A percentile compares a stretch with the other conserved stretches of the same genome.
Evolutionary conservation across 805 yeast species (phyloP).

Genomic region (Wickerhamiella azyma): DNA sequence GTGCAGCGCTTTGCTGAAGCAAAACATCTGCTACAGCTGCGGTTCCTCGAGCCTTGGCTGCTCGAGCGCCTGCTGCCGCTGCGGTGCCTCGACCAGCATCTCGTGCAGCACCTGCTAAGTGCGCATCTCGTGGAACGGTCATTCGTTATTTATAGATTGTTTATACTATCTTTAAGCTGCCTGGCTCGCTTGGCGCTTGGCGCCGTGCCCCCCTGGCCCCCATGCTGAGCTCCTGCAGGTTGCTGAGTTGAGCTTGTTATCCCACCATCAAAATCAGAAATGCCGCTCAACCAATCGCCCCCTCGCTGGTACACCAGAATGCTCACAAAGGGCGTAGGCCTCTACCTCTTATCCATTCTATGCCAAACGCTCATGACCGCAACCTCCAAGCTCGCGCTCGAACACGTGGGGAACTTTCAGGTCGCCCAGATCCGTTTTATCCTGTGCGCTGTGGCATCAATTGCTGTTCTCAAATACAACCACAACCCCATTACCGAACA

Average conservation of each 20-base stretch:
- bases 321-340: not conserved
- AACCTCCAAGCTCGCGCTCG: slow-evolving; percentile 14
- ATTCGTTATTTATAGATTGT: not conserved
- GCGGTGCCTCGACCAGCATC: not conserved
- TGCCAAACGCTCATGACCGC: slow-evolving; percentile 13
- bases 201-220: no score
- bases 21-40: slow-evolving; percentile 2
- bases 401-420: slow-evolving; percentile 9
- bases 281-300: no score
- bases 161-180: no score
- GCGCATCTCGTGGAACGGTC: not conserved
- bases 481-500: slow-evolving; percentile 12
- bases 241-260: no score
- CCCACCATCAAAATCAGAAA: no score
- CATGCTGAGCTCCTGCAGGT: no score
- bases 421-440: slow-evolving; percentile 65
- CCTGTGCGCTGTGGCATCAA: slow-evolving; percentile 50
- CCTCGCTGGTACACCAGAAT: not conserved
- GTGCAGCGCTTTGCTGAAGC: not conserved
- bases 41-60: not conserved
- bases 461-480: slow-evolving; percentile 31
- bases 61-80: not conserved
- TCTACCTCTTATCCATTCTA: not conserved
- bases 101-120: not conserved
- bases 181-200: no score